Percentiles rank a stretch among this genome's conserved stretches.
These are phyloP conservation scores for Hygrophila difformis DNA, from an alignment of 257 asterid genomes.

Conservation along the genomic window DNA sequence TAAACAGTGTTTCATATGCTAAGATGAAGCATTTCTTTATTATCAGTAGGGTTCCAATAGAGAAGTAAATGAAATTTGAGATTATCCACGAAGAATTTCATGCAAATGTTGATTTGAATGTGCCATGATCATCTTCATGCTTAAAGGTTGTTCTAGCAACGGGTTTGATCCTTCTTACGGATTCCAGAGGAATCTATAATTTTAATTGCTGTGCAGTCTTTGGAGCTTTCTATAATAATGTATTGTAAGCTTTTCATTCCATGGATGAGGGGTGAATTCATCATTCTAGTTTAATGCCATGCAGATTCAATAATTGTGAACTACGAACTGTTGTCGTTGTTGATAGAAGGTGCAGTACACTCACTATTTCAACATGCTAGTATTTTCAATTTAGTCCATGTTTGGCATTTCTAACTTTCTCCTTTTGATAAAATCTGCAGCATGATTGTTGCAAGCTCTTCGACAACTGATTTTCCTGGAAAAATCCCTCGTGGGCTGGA, in stretches of 20 bases:
- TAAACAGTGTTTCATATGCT: no score
- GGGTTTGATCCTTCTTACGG: not conserved
- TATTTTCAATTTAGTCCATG: not conserved
- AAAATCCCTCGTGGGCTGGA: slow-evolving; percentile 58
- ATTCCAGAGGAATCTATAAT: not conserved
- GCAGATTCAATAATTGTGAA: slow-evolving; percentile 84
- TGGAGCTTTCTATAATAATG: not conserved
- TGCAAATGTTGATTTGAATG: not conserved
- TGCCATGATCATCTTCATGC: not conserved
- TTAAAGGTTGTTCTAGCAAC: no score
- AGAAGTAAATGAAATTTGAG: no score
- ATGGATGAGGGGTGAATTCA: slow-evolving; percentile 6
- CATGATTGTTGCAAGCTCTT: slow-evolving; percentile 41
- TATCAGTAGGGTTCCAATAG: no score
- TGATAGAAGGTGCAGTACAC: slow-evolving; percentile 52
- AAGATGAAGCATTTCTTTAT: no score
- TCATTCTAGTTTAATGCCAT: slow-evolving; percentile 9
- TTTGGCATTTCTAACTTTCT: slow-evolving; percentile 2
- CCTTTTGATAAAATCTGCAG: slow-evolving; percentile 33
- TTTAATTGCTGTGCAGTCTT: not conserved
- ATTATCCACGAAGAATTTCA: no score
- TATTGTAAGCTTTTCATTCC: not conserved
- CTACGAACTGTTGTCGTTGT: slow-evolving; percentile 75
- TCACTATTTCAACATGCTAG: not conserved
- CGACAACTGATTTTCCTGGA: slow-evolving; percentile 58